Evolutionary conservation across 305 asterid species (phyloP).

Genomic region (Fraxinus paxiana): DNA sequence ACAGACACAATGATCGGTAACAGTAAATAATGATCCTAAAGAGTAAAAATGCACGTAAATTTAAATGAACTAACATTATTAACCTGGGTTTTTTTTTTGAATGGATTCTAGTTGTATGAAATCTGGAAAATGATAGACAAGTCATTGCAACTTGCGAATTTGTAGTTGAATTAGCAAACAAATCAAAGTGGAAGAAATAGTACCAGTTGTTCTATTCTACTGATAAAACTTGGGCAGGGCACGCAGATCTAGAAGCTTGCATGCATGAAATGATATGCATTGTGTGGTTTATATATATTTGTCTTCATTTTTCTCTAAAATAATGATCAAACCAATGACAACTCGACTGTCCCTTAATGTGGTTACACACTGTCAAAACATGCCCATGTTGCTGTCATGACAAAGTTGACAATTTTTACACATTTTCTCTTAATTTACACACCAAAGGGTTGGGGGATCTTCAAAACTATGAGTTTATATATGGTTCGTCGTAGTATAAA

Average conservation of each 20-base stretch:
- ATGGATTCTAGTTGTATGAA: background rate
- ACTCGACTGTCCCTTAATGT: background rate
- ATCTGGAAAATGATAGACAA: background rate
- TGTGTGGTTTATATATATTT: background rate
- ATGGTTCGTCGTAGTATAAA: background rate
- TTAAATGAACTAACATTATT: background rate
- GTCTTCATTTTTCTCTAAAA: background rate
- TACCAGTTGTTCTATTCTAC: background rate
- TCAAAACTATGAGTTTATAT: background rate
- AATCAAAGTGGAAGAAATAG: background rate
- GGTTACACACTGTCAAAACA: background rate
- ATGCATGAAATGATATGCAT: background rate
- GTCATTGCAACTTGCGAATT: background rate
- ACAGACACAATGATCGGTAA: background rate
- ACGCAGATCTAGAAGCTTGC: background rate
- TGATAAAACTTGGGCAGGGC: background rate
- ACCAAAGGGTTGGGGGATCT: background rate
- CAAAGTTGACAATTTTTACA: background rate
- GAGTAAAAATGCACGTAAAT: background rate
- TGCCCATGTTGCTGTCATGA: background rate
- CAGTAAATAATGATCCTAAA: background rate
- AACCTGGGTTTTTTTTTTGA: background rate
- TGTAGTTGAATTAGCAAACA: constrained; percentile 1
- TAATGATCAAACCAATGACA: background rate
- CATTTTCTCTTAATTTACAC: background rate